Evolutionary conservation across 495 filamentous ascomycete species (phyloP), one percentile per base, ranked within the genome.

Genomic region (Podospora sp.): DNA sequence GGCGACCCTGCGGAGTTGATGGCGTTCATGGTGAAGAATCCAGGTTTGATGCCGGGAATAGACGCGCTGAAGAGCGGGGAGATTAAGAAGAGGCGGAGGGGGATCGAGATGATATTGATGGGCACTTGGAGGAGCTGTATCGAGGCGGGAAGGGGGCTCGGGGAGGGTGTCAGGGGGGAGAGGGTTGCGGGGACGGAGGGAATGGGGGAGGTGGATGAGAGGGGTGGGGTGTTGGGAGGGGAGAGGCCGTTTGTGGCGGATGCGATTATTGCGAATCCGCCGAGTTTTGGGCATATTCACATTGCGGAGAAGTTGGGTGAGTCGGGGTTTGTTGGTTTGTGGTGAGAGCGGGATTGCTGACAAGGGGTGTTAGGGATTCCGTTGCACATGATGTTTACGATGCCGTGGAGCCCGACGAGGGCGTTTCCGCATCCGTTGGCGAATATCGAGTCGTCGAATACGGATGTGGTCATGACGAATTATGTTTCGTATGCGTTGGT

Each of bases 1-100:
- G 90, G 90, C 0, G 87, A 92, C 68, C 90, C 90, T 5, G 82
- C 87, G 1, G 87, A 92, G 76, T 74, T 92, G 36, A 92, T 92
- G 90, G 90, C 90, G 4, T 92, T 90, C 70, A 92, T 92, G 90
- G 90, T 92, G 46, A 92, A 92, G 75, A 90, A 92, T 76, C 90
- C 90, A 0, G 89, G 89, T 0, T 76, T 92, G 73, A 86, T 92
- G 51, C 90, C 90, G 0, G 84, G 80, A 1, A 72, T 91, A 22
- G 84, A 89, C 22, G 86, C 88, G 0, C 76, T 92, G 21, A 88
- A 85, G 68, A 83, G 80, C 40, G 90, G 90, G 11, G 90, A 91
- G 71, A 85, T 92, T 68, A 82, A 80, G 14, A 78, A 79, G 51
- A 77, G 87, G 27, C 77, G 90, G 8, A 78, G 84, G 40, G 84